A percentile compares a stretch with the other conserved stretches of the same genome.
Evolutionary conservation across 108 stramenopile genomes (phyloP).

Genomic region (Nitzschia sp.): DNA sequence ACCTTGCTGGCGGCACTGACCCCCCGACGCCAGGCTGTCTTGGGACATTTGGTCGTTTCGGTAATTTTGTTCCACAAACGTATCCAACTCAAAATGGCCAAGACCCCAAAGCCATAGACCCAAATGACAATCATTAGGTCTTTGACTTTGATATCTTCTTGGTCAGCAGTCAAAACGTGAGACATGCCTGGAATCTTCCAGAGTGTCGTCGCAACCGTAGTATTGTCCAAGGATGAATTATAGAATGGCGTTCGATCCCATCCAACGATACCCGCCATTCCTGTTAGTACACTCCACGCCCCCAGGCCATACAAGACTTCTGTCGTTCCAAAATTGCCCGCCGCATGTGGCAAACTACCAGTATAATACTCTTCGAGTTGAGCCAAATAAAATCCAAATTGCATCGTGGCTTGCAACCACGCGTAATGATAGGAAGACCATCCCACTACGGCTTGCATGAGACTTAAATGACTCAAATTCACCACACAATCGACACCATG

Average conservation of each 20-base stretch:
- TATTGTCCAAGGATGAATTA: background rate
- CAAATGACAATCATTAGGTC: constrained; percentile 4
- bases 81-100: constrained; percentile 9
- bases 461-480: constrained; percentile 60
- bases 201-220: background rate
- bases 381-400: constrained; percentile 86
- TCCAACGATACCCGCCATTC: background rate
- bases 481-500: constrained; percentile 95
- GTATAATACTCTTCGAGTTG: constrained; percentile 97
- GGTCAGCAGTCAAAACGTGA: background rate
- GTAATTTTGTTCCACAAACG: background rate
- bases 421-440: constrained; percentile 52
- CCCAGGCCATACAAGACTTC: constrained; percentile 66
- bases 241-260: background rate
- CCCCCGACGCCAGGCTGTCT: background rate
- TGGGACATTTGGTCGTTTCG: background rate
- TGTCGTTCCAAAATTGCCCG: constrained; percentile 75
- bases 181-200: background rate
- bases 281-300: constrained; percentile 1
- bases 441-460: constrained; percentile 38
- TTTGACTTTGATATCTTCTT: background rate
- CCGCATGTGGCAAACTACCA: constrained; percentile 71
- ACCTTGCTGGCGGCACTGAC: constrained; percentile 19
- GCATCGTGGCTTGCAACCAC: constrained; percentile 62
- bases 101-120: background rate